Conservation (phyloP, 2,329 filamentous ascomycete genomes). For the Nemania sp. region DNA sequence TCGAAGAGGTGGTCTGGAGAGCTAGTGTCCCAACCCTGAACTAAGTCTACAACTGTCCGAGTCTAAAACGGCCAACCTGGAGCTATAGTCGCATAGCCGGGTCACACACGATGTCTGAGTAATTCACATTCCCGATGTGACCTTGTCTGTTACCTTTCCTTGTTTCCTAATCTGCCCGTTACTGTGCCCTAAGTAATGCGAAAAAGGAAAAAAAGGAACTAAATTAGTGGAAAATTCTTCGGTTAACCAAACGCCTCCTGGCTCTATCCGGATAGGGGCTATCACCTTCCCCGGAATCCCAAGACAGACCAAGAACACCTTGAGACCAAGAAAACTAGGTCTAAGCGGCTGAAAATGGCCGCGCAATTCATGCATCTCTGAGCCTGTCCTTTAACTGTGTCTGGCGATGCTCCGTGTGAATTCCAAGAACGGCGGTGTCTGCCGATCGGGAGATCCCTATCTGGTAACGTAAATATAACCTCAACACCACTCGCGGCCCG, state of each 20-base stretch:
- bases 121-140: conserved; percentile 21
- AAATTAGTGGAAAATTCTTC: neutral
- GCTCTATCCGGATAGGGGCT: neutral
- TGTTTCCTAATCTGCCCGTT: neutral
- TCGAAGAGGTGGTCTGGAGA: neutral
- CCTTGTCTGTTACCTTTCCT: conserved; percentile 9
- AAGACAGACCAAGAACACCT: no score
- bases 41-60: conserved; percentile 12
- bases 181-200: neutral
- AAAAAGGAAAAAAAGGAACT: neutral
- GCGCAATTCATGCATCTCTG: neutral
- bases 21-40: conserved; percentile 2
- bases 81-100: conserved; percentile 6
- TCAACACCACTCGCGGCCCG: neutral
- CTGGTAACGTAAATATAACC: neutral
- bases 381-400: conserved; percentile 2
- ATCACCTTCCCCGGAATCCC: neutral
- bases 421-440: neutral
- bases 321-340: neutral
- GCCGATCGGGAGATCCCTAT: neutral
- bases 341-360: neutral
- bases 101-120: neutral
- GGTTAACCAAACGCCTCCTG: neutral
- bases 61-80: conserved; percentile 19
- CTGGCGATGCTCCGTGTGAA: neutral